Conservation (phyloP, 2,329 filamentous ascomycete genomes). For the Blumeria graminis region DNA sequence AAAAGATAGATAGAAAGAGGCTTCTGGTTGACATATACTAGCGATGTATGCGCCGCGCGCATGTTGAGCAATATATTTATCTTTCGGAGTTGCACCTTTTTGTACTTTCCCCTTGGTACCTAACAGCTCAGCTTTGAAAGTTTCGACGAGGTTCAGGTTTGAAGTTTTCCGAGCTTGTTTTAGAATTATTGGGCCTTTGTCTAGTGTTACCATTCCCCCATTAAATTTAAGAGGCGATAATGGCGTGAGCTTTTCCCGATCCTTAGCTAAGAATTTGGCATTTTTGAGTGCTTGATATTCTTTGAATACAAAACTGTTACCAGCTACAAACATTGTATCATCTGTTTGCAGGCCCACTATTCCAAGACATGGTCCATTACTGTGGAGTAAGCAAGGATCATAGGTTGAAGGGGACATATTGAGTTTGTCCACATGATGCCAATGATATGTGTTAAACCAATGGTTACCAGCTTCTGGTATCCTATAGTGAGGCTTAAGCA, state of each 20-base stretch:
- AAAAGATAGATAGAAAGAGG: background rate
- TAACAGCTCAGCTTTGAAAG: background rate
- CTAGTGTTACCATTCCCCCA: background rate
- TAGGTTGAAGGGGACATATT: slow-evolving; percentile 1
- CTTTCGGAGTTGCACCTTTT: background rate
- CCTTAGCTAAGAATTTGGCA: slow-evolving; percentile 1
- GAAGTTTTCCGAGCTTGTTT: background rate
- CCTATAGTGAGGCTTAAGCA: background rate
- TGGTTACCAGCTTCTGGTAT: slow-evolving; percentile 2
- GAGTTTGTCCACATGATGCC: slow-evolving; percentile 2
- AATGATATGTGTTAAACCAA: slow-evolving; percentile 1
- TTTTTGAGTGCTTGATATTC: slow-evolving; percentile 1
- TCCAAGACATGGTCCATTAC: background rate
- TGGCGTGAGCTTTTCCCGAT: background rate
- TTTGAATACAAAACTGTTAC: background rate
- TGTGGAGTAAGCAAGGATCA: slow-evolving; percentile 3
- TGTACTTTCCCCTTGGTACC: background rate
- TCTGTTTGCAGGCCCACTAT: slow-evolving; percentile 2
- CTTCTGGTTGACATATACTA: background rate
- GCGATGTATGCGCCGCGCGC: background rate
- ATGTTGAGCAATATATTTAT: background rate
- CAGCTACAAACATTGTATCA: slow-evolving; percentile 1
- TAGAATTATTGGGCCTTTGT: background rate
- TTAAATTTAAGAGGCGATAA: slow-evolving; percentile 1
- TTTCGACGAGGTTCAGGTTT: background rate